Evolutionary conservation across 768 basidiomycete genomes (phyloP), one percentile per base, ranked within the genome.

Genomic region (Lactifluus volemus): DNA sequence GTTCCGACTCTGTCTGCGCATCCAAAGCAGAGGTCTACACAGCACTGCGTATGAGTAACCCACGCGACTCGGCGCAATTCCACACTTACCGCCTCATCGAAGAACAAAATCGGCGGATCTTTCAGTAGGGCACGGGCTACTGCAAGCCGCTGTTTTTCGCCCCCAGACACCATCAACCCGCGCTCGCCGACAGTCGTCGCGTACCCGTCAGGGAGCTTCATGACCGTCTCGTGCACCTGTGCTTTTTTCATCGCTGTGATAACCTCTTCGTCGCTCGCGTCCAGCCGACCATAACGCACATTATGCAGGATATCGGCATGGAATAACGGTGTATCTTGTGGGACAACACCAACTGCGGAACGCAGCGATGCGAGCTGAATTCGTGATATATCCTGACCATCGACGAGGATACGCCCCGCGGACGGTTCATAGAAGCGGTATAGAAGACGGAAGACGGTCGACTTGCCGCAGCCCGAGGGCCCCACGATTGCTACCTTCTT

Each of bases 401-500:
- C 94, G 58, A 93, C 81, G 55, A 82, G 75, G 64, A 99, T 98
- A n/a, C 77, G 74, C 2, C 97, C 97, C 0, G 81, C 78, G 0
- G 78, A 71, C 0, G 93, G 92, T 45, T 92, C 85, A 72, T 98
- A 99, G 81, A 98, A 98, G 30, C 96, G 81, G 77, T 89, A 98
- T 25, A 97, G 76, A 0, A 99, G 84, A 9, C 96, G 84, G 76
- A 98, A 89, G 54, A 99, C 84, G 4, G 97, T 99, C 15, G 93
- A 96, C 75, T 99, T 99, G 5, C 97, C 97, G 69, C 93, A 97
- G 11, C 97, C 97, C 0, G 91, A 94, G 0, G 97, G 94, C 0
- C 97, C 97, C 45, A 99, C 97, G 55, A 99, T 89, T 19, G 96
- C 97, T 2, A 96, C 88, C 68, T 98, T 98, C 75, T 94, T 92